Base-by-base conservation (phyloP, 1,139 yeast species). In the Magnusiomyces magnusii region DNA sequence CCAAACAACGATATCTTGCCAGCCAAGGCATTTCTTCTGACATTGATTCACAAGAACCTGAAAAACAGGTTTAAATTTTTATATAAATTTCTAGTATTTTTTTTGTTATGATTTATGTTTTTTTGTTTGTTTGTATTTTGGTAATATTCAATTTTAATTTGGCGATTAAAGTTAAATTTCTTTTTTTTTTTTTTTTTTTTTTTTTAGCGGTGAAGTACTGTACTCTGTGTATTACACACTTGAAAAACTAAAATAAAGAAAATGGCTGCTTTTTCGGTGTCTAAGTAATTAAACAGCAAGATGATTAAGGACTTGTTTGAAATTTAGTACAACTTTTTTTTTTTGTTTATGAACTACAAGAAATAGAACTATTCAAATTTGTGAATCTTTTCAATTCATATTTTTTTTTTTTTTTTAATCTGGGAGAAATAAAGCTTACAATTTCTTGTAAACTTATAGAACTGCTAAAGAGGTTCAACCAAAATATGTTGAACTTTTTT, bases 1-100 rank as follows among this genome's bases (percentile, higher is more conserved):
- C 81, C 57, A 76, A 75, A 53, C 64, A 49, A 21, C 44, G 63
- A n/a, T 36, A 58, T 21, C 57, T 56, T 44, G 55, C 50, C 21
- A 44, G 27, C 49, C 49, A 21, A 9, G 27, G 13, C 27, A 19
- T 3, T 17, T 19, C 49, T 23, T 3, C 24, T 19, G 24, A 19
- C 21, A 2, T 7, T 23, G n/a, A 9, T n/a, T 21, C 27, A 25
- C 7, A 10, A 5, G 44, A 39, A 3, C 19, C 27, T 44, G 49
- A 44, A 44, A 44, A 44, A 27, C 27, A 19, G 25, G 49, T 44
- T 23, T 44, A 44, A 44, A 21, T 31, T 7, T 31, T 31, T 31
- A 31, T 7, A 7, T 41, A 9, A 17, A 7, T 41, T 17, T 41
- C 17, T 34, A 34, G 39, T 15, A 34, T 41, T 41, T 41, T 41